phyloP scores from a whole-genome alignment of 345 rosid genomes.

The Salix exigua region DNA sequence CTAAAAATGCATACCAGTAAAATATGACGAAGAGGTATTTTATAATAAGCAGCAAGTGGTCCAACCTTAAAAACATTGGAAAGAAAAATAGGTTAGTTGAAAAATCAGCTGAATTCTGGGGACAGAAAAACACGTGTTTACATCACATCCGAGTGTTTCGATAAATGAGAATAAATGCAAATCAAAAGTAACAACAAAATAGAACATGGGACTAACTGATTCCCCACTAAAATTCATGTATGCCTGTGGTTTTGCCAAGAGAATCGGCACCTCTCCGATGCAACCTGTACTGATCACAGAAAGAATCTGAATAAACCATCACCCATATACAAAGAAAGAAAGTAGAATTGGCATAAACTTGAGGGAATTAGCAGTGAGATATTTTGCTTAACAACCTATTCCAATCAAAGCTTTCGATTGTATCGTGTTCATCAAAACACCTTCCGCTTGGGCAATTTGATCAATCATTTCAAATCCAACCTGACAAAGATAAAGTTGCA shows the following conservation, averaged over 20 bases:
- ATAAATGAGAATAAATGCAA: not conserved
- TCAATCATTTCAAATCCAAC: constrained; percentile 95
- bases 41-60: constrained; percentile 85
- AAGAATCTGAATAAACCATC: constrained; percentile 33
- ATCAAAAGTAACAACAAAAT: not conserved
- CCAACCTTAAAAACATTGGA: constrained; percentile 56
- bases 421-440: constrained; percentile 67
- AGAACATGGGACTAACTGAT: constrained; percentile 50
- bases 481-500: constrained; percentile 29
- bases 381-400: constrained; percentile 54
- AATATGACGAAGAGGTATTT: constrained; percentile 83
- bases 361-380: constrained; percentile 6
- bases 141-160: not conserved
- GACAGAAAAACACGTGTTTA: not conserved
- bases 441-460: constrained; percentile 52
- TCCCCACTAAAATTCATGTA: constrained; percentile 96
- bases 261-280: constrained; percentile 74
- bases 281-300: constrained; percentile 67
- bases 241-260: constrained; percentile 87
- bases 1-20: constrained; percentile 47
- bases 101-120: too few relatives aligned
- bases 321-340: constrained; percentile 7
- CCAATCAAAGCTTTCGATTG: constrained; percentile 88
- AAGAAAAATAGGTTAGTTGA: constrained; percentile 3
- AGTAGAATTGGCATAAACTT: not conserved